A percentile compares a stretch with the other conserved stretches of the same genome.
Evolutionary conservation across 2,329 filamentous ascomycete species (phyloP).

Genomic region (Colletotrichum tofieldiae): DNA sequence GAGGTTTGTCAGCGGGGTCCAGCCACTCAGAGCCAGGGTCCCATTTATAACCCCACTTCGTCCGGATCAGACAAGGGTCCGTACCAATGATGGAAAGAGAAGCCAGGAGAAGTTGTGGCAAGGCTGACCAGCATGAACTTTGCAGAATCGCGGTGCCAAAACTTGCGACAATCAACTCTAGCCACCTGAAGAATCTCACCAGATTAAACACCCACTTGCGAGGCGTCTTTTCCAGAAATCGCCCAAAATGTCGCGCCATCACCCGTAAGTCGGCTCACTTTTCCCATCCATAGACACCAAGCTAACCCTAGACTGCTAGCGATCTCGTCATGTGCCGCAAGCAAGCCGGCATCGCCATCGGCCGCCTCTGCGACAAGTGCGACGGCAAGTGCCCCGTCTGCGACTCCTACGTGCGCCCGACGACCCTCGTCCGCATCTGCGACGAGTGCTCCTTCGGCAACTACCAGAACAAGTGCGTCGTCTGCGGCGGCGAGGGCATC

Average conservation of each 20-base stretch:
- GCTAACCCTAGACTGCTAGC: slow-evolving; percentile 61
- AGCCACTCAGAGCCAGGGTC: slow-evolving; percentile 17
- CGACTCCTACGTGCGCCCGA: slow-evolving; percentile 98
- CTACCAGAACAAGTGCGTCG: slow-evolving; percentile 99
- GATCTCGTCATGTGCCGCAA: slow-evolving; percentile 99
- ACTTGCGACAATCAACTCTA: slow-evolving; percentile 7
- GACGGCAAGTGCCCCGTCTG: slow-evolving; percentile 99
- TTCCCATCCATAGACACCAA: slow-evolving; percentile 39
- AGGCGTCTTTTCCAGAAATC: slow-evolving; percentile 15
- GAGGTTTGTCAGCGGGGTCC: slow-evolving; percentile 41
- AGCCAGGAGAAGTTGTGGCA: slow-evolving; percentile 49
- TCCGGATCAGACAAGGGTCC: slow-evolving; percentile 21
- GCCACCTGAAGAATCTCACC: slow-evolving; percentile 21
- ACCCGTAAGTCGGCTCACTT: slow-evolving; percentile 75
- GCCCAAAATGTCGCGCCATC: slow-evolving; percentile 87
- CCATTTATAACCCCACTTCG: slow-evolving; percentile 12
- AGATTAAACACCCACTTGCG: slow-evolving; percentile 21
- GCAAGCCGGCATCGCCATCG: slow-evolving; percentile 96
- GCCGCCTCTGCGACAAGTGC: slow-evolving; percentile 99
- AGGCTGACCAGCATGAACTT: slow-evolving; percentile 61
- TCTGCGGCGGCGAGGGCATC: slow-evolving; percentile 98
- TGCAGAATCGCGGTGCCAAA: slow-evolving; percentile 8
- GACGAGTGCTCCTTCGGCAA: slow-evolving; percentile 99
- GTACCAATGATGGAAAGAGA: slow-evolving; percentile 36
- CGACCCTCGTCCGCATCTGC: slow-evolving; percentile 97